These are phyloP conservation scores for Gynochthodes officinalis DNA, from an alignment of 257 asterid species.

Conservation along the genomic window DNA sequence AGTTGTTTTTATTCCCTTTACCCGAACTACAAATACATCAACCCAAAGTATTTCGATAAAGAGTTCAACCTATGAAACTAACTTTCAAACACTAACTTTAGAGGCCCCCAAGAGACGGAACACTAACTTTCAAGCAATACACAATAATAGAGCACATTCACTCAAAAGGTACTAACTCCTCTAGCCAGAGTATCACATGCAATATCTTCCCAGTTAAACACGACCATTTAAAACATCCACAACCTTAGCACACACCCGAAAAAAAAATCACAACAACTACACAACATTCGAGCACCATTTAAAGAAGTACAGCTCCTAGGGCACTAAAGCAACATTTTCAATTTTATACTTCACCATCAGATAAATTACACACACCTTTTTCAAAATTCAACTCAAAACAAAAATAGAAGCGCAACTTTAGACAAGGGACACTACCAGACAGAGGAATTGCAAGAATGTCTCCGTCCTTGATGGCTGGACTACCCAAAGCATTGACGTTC, in stretches of 20 bases:
- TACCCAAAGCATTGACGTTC: constrained; percentile 73
- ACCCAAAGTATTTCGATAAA: background rate
- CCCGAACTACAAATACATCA: background rate
- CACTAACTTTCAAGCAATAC: background rate
- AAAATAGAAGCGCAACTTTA: too few relatives aligned
- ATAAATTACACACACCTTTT: background rate
- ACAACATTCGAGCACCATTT: background rate
- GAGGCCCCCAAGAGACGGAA: too few relatives aligned
- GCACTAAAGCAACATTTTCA: background rate
- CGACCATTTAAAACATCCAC: background rate
- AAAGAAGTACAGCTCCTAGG: background rate
- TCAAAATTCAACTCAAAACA: background rate
- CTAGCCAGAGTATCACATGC: background rate
- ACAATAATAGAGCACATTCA: background rate
- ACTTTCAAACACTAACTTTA: background rate
- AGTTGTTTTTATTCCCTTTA: background rate
- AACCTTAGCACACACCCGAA: background rate
- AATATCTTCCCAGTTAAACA: background rate
- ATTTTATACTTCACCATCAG: background rate
- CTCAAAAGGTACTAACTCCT: background rate
- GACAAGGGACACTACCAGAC: constrained; percentile 42
- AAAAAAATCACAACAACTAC: background rate
- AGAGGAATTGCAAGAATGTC: constrained; percentile 90
- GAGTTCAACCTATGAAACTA: background rate
- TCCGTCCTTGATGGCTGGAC: constrained; percentile 59